Conservation (phyloP, 2,329 filamentous ascomycete species). For the Beauveria caledonica region DNA sequence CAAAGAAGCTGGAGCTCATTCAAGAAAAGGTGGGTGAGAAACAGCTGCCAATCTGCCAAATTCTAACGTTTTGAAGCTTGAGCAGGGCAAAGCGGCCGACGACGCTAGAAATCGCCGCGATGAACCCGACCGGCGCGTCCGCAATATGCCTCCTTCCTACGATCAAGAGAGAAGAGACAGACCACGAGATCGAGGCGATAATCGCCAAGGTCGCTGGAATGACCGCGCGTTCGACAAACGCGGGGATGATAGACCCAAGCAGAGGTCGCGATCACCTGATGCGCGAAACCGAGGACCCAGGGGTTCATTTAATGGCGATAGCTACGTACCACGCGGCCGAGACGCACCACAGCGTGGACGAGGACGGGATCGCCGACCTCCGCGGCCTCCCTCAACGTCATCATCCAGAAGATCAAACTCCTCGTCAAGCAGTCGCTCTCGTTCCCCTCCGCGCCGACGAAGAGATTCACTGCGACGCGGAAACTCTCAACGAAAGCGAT, state of each 20-base stretch:
- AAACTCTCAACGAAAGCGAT: slow-evolving; percentile 30
- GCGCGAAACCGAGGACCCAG: slow-evolving; percentile 34
- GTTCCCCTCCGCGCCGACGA: slow-evolving; percentile 26
- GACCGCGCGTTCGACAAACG: slow-evolving; percentile 40
- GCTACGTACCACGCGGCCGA: slow-evolving; percentile 43
- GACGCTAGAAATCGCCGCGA: slow-evolving; percentile 64
- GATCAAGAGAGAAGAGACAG: slow-evolving; percentile 53
- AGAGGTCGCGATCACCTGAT: slow-evolving; percentile 41
- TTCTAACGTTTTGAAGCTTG: slow-evolving; percentile 46
- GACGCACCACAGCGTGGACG: slow-evolving; percentile 32
- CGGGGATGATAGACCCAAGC: slow-evolving; percentile 35
- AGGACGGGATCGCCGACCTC: slow-evolving; percentile 23
- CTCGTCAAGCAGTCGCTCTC: slow-evolving; percentile 22
- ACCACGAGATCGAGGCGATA: slow-evolving; percentile 43
- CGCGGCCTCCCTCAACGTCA: slow-evolving; percentile 27
- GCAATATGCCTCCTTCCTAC: slow-evolving; percentile 56
- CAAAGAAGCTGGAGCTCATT: slow-evolving; percentile 90
- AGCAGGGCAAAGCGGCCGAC: slow-evolving; percentile 75
- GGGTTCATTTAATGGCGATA: slow-evolving; percentile 40
- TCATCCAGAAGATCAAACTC: slow-evolving; percentile 25
- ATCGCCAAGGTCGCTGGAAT: slow-evolving; percentile 45
- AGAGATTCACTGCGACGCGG: slow-evolving; percentile 25
- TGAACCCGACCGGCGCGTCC: slow-evolving; percentile 62
- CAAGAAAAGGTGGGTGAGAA: slow-evolving; percentile 70
- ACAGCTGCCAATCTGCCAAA: background rate